These are phyloP conservation scores for Curvularia spicifera DNA, from an alignment of 2,329 filamentous ascomycete genomes.

Conservation along the genomic window DNA sequence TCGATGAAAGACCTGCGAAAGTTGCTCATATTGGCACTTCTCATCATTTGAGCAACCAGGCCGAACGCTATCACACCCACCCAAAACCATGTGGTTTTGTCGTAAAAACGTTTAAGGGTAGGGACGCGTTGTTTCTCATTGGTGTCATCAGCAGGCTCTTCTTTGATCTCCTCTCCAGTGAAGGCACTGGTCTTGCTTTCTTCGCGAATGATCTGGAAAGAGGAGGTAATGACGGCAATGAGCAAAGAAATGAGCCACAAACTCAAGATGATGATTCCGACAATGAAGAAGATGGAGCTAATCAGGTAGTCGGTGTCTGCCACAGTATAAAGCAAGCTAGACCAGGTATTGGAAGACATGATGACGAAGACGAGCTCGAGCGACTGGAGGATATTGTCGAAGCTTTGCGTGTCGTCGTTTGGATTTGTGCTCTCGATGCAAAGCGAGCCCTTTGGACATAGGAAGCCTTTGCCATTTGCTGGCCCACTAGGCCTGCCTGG, in stretches of 20 bases:
- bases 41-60: constrained; percentile 77
- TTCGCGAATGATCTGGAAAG: constrained; percentile 96
- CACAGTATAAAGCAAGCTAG: constrained; percentile 91
- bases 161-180: constrained; percentile 68
- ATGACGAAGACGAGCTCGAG: constrained; percentile 95
- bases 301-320: constrained; percentile 90
- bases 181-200: constrained; percentile 95
- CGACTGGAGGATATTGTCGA: constrained; percentile 92
- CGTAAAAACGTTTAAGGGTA: constrained; percentile 72
- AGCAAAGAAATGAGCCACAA: constrained; percentile 94
- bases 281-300: constrained; percentile 76
- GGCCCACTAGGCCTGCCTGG: constrained; percentile 49
- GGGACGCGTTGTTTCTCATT: constrained; percentile 52
- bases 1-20: constrained; percentile 69
- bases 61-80: constrained; percentile 79
- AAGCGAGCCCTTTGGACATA: constrained; percentile 82
- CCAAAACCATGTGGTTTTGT: constrained; percentile 79
- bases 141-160: constrained; percentile 44
- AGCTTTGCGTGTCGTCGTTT: constrained; percentile 84
- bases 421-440: constrained; percentile 83
- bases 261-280: constrained; percentile 85
- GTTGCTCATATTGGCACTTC: constrained; percentile 76
- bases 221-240: constrained; percentile 97
- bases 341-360: constrained; percentile 98
- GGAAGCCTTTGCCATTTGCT: constrained; percentile 73